Evolutionary conservation across 345 rosid genomes (phyloP).

Genomic region (Eutrema heterophyllum): DNA sequence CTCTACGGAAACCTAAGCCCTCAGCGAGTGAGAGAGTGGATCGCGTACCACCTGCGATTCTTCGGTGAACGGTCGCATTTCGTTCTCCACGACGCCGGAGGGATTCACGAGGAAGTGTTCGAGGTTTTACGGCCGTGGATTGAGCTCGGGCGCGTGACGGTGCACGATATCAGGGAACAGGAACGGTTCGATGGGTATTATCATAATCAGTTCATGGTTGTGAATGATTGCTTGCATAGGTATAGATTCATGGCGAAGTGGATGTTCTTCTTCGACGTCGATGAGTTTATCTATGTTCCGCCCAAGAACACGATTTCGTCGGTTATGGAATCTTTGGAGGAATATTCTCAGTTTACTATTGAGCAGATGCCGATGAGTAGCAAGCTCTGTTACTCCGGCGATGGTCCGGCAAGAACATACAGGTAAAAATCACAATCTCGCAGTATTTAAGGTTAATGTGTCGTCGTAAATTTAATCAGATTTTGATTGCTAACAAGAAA

Average conservation of each 20-base stretch:
- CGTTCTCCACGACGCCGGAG: conserved; percentile 87
- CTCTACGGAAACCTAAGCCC: conserved; percentile 77
- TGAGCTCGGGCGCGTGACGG: conserved; percentile 74
- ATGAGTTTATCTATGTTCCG: conserved; percentile 66
- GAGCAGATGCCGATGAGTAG: conserved; percentile 84
- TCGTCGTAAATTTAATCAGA: background rate
- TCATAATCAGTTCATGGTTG: conserved; percentile 91
- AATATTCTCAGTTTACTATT: conserved; percentile 62
- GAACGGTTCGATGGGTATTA: conserved; percentile 94
- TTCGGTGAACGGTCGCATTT: conserved; percentile 76
- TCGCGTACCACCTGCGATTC: conserved; percentile 72
- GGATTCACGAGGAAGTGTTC: conserved; percentile 62
- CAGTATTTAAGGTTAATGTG: background rate
- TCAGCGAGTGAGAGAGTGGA: conserved; percentile 79
- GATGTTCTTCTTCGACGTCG: conserved; percentile 93
- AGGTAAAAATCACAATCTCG: conserved; percentile 33
- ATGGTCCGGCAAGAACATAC: conserved; percentile 54
- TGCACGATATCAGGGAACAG: conserved; percentile 75
- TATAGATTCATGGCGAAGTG: conserved; percentile 71
- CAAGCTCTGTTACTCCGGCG: conserved; percentile 61
- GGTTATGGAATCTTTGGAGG: conserved; percentile 59
- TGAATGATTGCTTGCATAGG: conserved; percentile 84
- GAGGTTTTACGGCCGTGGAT: conserved; percentile 89
- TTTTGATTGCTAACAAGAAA: background rate
- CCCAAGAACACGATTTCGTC: conserved; percentile 48